Base-by-base conservation (phyloP, 768 basidiomycete species). In the Cystofilobasidium ferigula region DNA sequence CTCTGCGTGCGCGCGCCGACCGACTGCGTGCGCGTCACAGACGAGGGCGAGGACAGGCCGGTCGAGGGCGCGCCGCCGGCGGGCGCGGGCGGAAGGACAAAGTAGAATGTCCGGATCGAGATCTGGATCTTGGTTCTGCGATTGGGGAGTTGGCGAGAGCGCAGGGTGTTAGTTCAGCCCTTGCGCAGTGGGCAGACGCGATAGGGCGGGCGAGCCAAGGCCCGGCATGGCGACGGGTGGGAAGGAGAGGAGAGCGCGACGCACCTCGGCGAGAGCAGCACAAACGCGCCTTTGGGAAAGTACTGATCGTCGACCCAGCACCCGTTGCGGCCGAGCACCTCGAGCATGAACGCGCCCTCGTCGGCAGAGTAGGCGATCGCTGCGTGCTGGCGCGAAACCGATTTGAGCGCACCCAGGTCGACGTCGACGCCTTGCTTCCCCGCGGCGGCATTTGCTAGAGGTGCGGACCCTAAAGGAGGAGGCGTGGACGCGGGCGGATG, bases 241-340 rank as follows among this genome's bases (percentile, higher is more conserved):
- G 28, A 26, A 24, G 45, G 18, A n/a, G 10, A n/a, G n/a, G n/a
- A n/a, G n/a, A n/a, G n/a, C n/a, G n/a, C n/a, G 24, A 76, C 80
- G 58, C 66, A 91, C 94, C 89, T 82, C 75, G 91, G 89, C 42
- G 85, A 80, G 26, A 99, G 79, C 35, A 87, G 83, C n/a, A 91
- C 87, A 68, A 85, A 83, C 68, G 87, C 86, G 20, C 93, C 90
- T 70, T 88, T 86, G 14, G 86, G 87, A 57, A 85, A 85, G 88
- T 93, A 99, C n/a, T 88, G 84, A 35, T 92, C 93, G 70, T 98
- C 92, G 6, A 99, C 91, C 87, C 93, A 97, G 22, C 92, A 92
- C 16, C 95, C 95, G 72, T 99, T 98, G 66, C 95, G 81, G n/a
- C 95, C 95, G 42, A 89, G 82, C 42, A 99, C 93, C 67, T 85